These are phyloP conservation scores for Capronia epimyces DNA, from an alignment of 2,329 filamentous ascomycete genomes.

Conservation along the genomic window DNA sequence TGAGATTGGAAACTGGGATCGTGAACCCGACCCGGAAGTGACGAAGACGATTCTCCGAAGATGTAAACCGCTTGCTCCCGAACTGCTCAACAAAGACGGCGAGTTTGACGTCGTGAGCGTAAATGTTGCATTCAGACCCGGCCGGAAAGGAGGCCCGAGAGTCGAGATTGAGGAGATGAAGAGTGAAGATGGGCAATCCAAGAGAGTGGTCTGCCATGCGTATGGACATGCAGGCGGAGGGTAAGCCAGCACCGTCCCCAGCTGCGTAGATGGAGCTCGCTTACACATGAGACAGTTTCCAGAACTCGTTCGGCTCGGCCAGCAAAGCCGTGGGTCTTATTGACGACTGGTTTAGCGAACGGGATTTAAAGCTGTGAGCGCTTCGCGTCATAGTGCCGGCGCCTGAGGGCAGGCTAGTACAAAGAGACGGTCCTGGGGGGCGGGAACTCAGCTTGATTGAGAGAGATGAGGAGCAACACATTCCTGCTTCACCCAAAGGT, in stretches of 20 bases:
- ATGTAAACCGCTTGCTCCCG: not conserved
- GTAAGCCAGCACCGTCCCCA: conserved; percentile 1
- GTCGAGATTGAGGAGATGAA: conserved; percentile 1
- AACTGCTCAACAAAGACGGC: conserved; percentile 3
- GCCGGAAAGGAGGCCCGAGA: not conserved
- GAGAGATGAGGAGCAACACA: no score
- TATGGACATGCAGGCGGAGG: conserved; percentile 4
- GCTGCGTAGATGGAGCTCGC: not conserved
- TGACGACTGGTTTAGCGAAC: conserved; percentile 1
- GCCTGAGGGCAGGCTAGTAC: no score
- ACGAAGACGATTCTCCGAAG: not conserved
- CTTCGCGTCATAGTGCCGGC: no score
- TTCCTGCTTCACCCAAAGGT: no score
- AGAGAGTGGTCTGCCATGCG: not conserved
- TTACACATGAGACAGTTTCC: not conserved
- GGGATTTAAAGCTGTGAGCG: no score
- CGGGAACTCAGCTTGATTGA: no score
- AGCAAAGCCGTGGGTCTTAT: not conserved
- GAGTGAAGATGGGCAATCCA: not conserved
- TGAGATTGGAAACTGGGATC: conserved; percentile 1
- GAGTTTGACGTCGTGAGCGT: conserved; percentile 4
- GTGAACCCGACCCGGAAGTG: not conserved
- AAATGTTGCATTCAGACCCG: conserved; percentile 2
- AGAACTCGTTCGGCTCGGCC: conserved; percentile 5
- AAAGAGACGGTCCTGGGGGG: no score